A percentile compares a stretch with the other conserved stretches of the same genome.
Evolutionary conservation across 257 asterid species (phyloP).

Genomic region (Coffea eugenioides): DNA sequence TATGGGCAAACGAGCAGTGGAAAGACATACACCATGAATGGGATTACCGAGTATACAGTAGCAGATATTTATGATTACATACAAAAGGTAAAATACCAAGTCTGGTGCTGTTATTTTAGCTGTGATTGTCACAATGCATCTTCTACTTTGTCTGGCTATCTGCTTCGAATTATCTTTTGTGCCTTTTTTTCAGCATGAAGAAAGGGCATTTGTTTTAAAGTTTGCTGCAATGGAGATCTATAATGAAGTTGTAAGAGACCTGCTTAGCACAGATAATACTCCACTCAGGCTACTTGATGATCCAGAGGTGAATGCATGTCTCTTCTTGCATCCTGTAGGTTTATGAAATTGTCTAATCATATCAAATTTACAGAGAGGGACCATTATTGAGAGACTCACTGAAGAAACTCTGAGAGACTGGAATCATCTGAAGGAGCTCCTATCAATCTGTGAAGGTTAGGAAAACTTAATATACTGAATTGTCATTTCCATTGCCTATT

Average conservation of each 20-base stretch:
- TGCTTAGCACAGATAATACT: slow-evolving; percentile 74
- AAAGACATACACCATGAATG: slow-evolving; percentile 99
- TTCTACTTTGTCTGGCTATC: slow-evolving; percentile 8
- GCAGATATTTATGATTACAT: slow-evolving; percentile 58
- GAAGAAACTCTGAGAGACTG: slow-evolving; percentile 92
- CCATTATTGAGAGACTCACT: slow-evolving; percentile 84
- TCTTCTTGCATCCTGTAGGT: slow-evolving; percentile 19
- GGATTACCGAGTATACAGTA: slow-evolving; percentile 89
- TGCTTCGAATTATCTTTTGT: slow-evolving; percentile 2
- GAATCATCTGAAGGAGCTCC: slow-evolving; percentile 87
- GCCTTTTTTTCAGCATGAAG: slow-evolving; percentile 64
- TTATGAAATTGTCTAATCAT: slow-evolving; percentile 20
- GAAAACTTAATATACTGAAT: slow-evolving; percentile 9
- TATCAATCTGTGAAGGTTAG: slow-evolving; percentile 87
- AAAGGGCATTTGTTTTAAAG: slow-evolving; percentile 87
- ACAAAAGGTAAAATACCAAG: slow-evolving; percentile 30
- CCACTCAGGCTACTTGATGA: slow-evolving; percentile 93
- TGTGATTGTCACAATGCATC: neutral
- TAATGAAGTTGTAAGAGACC: slow-evolving; percentile 96
- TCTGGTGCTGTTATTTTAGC: slow-evolving; percentile 1
- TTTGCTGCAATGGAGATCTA: slow-evolving; percentile 97
- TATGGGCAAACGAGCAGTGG: slow-evolving; percentile 99
- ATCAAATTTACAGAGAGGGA: slow-evolving; percentile 67
- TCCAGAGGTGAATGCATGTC: slow-evolving; percentile 78
- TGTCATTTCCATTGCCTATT: slow-evolving; percentile 1